Evolutionary conservation across 2,329 filamentous ascomycete species (phyloP).

Genomic region (Calonectria hongkongensis): DNA sequence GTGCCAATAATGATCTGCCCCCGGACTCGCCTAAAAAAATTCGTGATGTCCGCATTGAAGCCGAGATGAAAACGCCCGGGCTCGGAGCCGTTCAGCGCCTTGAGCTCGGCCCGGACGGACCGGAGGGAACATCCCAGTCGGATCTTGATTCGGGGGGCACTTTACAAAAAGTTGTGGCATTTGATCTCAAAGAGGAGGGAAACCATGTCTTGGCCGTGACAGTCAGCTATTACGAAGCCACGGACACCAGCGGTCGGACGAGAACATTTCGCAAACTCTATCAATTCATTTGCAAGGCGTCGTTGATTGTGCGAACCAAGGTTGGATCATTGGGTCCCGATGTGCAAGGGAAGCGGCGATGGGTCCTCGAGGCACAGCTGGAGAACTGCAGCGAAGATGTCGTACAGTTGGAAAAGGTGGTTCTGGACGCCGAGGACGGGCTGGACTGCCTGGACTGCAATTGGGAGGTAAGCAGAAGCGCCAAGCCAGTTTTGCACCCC

Average conservation of each 20-base stretch:
- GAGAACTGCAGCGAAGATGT: slow-evolving; percentile 93
- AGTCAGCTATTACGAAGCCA: slow-evolving; percentile 93
- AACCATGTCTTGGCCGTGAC: slow-evolving; percentile 95
- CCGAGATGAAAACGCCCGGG: slow-evolving; percentile 96
- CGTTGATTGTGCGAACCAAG: slow-evolving; percentile 93
- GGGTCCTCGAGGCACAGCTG: slow-evolving; percentile 93
- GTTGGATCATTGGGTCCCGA: slow-evolving; percentile 75
- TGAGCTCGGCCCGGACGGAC: slow-evolving; percentile 69
- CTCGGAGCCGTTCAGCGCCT: slow-evolving; percentile 76
- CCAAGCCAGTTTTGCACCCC: slow-evolving; percentile 75
- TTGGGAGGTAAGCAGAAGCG: slow-evolving; percentile 67
- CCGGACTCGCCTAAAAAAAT: slow-evolving; percentile 69
- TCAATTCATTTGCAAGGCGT: slow-evolving; percentile 94
- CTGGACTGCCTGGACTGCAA: slow-evolving; percentile 74
- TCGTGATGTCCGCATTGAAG: slow-evolving; percentile 86
- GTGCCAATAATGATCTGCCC: slow-evolving; percentile 89
- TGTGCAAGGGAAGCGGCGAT: slow-evolving; percentile 65
- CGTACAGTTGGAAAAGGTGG: slow-evolving; percentile 83
- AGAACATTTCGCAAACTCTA: slow-evolving; percentile 96
- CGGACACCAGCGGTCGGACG: slow-evolving; percentile 80
- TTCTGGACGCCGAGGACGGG: slow-evolving; percentile 71
- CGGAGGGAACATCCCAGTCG: slow-evolving; percentile 46
- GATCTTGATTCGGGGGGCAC: slow-evolving; percentile 79
- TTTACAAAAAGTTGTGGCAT: slow-evolving; percentile 87
- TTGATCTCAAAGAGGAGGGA: slow-evolving; percentile 94